A percentile compares a stretch with the other conserved stretches of the same genome.
phyloP scores from a whole-genome alignment of 2,329 filamentous ascomycete species.

The Penicillium sp. region DNA sequence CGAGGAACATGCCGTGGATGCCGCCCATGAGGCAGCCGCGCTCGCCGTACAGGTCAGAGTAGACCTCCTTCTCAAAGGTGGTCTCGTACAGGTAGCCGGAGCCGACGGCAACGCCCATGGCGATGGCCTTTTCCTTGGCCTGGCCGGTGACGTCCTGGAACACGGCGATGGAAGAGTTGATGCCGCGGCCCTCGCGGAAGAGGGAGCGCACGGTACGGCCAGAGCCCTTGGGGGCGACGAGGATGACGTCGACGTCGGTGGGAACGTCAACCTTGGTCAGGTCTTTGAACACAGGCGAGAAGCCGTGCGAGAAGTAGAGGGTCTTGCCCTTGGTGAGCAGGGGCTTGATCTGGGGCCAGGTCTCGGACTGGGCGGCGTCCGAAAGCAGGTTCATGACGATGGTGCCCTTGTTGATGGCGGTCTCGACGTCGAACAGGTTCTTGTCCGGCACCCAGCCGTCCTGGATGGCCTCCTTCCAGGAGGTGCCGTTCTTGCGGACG shows the following conservation, averaged over 20 bases:
- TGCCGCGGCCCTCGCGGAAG: constrained; percentile 98
- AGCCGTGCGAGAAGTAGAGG: constrained; percentile 99
- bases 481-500: constrained; percentile 96
- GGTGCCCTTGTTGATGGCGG: constrained; percentile 88
- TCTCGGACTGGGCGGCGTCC: constrained; percentile 97
- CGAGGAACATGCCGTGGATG: constrained; percentile 99
- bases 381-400: constrained; percentile 99
- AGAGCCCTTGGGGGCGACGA: constrained; percentile 98
- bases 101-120: constrained; percentile 93
- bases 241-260: constrained; percentile 95
- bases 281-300: constrained; percentile 99
- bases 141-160: constrained; percentile 98
- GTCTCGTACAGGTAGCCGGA: constrained; percentile 99
- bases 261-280: constrained; percentile 98
- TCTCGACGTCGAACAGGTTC: constrained; percentile 98
- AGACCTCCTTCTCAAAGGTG: constrained; percentile 99
- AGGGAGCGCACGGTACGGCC: constrained; percentile 97
- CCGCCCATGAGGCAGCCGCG: constrained; percentile 99
- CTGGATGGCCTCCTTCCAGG: constrained; percentile 95
- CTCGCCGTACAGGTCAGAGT: constrained; percentile 99
- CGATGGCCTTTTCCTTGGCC: constrained; percentile 96
- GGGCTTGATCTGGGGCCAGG: constrained; percentile 97
- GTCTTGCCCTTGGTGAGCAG: constrained; percentile 99
- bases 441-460: constrained; percentile 98
- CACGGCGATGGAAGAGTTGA: constrained; percentile 98